Evolutionary conservation across 352 stramenopile species (phyloP).

Genomic region (Globisporangium canariense): DNA sequence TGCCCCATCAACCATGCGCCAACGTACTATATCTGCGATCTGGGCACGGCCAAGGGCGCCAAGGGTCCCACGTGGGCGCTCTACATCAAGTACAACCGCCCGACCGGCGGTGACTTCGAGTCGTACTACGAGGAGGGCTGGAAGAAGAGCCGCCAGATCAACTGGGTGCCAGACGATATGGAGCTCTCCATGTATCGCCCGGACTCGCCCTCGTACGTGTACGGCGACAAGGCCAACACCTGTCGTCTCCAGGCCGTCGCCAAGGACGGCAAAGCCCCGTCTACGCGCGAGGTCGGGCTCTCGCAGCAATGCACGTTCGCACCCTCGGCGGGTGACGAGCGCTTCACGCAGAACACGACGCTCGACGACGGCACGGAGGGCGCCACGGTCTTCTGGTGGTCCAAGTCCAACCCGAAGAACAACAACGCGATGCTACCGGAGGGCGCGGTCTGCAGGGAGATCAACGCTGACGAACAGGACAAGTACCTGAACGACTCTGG

Average conservation of each 20-base stretch:
- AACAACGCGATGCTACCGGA: slow-evolving; percentile 71
- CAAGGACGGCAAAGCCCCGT: slow-evolving; percentile 19
- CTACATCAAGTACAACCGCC: slow-evolving; percentile 64
- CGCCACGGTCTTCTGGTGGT: slow-evolving; percentile 51
- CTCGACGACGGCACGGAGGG: slow-evolving; percentile 46
- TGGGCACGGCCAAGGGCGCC: slow-evolving; percentile 28
- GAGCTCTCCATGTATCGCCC: slow-evolving; percentile 61
- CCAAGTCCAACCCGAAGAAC: slow-evolving; percentile 51
- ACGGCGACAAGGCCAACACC: slow-evolving; percentile 39
- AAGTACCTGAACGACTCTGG: slow-evolving; percentile 26
- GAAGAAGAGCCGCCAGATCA: slow-evolving; percentile 57
- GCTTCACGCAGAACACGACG: slow-evolving; percentile 52
- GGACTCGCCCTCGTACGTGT: slow-evolving; percentile 51
- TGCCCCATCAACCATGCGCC: slow-evolving; percentile 59
- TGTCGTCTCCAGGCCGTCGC: slow-evolving; percentile 44
- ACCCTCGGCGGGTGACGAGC: slow-evolving; percentile 23
- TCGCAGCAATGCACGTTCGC: slow-evolving; percentile 48
- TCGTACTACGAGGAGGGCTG: slow-evolving; percentile 69
- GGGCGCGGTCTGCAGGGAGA: slow-evolving; percentile 35
- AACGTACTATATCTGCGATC: slow-evolving; percentile 55
- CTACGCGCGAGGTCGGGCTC: no score
- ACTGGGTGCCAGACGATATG: slow-evolving; percentile 49
- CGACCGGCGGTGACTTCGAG: slow-evolving; percentile 35
- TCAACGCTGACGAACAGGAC: slow-evolving; percentile 24
- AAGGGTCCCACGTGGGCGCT: slow-evolving; percentile 32